Evolutionary conservation across 495 filamentous ascomycete species (phyloP), one percentile per base, ranked within the genome.

Genomic region (Xylaria venustula): DNA sequence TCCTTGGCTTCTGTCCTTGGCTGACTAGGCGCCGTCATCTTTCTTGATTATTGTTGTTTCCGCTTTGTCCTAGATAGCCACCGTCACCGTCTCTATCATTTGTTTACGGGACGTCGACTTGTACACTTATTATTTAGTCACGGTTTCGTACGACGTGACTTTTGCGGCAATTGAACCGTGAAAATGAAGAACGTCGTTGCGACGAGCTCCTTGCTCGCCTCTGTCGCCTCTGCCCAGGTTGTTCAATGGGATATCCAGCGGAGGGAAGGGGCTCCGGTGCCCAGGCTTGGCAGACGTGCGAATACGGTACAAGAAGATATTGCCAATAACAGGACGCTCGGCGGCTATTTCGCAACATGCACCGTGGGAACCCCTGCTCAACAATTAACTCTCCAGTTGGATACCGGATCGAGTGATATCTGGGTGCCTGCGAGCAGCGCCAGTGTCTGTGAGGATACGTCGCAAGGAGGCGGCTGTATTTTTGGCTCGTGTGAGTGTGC

Each of bases 321-420:
- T 40, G 67, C 68, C 15, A 81, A 81, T 55, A 69, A 79, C 45
- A 57, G 70, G 26, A 57, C 73, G 51, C 72, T 77, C 56, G 78
- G 78, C 49, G 80, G 88, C 17, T 94, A 94, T 65, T 88, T 83
- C 65, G 84, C 85, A 23, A 88, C 88, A 51, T 77, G 91, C 64
- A 81, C 75, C 34, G 65, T 94, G 30, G 90, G 90, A 15, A 91
- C 89, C 25, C 90, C 90, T 0, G 67, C 73, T 2, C 90, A 94
- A 67, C 72, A 75, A 7, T 61, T 94, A 30, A 82, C 81, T 2
- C 67, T 94, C 47, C 86, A 91, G 68, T 75, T 94, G 58, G 90
- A 94, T 69, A 94, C 90, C 1, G 90, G 90, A 19, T 95, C 91
- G 65, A 95, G 91, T 63, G 93, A 98, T 76, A 80, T 96, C 25